Base-by-base conservation (phyloP, 139 green algal genomes). In the Chlamydomonas applanata region DNA sequence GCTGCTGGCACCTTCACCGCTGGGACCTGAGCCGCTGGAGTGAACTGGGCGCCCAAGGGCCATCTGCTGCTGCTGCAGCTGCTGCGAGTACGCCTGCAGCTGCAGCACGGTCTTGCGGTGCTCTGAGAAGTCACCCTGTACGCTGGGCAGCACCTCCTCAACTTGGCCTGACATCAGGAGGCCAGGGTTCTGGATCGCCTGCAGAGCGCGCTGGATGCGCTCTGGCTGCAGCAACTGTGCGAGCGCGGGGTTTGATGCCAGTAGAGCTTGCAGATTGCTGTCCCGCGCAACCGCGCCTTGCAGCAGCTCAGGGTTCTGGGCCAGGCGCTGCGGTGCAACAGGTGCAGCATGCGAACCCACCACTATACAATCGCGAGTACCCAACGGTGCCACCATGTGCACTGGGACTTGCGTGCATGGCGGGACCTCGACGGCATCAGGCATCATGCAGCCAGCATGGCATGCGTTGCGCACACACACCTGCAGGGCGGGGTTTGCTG, bases 101-200 rank as follows among this genome's bases (percentile, higher is more conserved):
- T 66, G 59, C 59, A 62, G 54, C 59, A 66, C 30, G 59, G 29
- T 66, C 63, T 46, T 70, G 29, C 63, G 32, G n/a, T 70, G 63
- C 63, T 53, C 7, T 5, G 63, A 44, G 4, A 70, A 24, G 63
- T 70, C 63, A 2, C 17, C 63, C 9, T 44, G 19, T 14, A 25
- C 30, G 45, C 34, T 35, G 9, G 45, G 67, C 24, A 56, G 29
- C 19, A 70, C 34, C 22, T 40, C n/a, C 4, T 30, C 59, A n/a
- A 19, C 67, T 4, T 62, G 24, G 13, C 40, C 40, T n/a, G 67
- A n/a, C 40, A 73, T 20, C 9, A 73, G 44, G 3, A 33, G 67
- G 3, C 45, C 45, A 9, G 67, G 67, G 46, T 73, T 54, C 19
- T 33, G 40, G 19, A 57, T 57, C 2, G 17, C 67, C 54, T 56